Conservation (phyloP, 345 rosid species). For the Eutrema japonicum region DNA sequence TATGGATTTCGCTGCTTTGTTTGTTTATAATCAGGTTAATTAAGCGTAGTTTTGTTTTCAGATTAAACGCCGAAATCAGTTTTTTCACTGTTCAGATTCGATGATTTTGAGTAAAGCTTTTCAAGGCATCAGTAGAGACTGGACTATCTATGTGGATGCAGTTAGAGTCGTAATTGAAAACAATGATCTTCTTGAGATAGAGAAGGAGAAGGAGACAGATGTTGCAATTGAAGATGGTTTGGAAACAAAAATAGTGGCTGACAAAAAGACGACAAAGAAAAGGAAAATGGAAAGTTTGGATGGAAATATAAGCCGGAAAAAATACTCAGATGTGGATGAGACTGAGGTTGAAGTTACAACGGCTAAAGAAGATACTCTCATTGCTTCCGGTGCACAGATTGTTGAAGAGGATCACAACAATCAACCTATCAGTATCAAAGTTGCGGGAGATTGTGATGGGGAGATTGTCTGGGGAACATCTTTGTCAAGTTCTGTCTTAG, state of each 20-base stretch:
- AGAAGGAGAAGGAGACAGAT: constrained; percentile 33
- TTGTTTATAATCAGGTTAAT: background rate
- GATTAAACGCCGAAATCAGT: constrained; percentile 46
- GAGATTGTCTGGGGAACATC: background rate
- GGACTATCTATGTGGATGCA: constrained; percentile 61
- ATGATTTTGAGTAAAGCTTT: constrained; percentile 53
- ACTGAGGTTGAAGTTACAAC: background rate
- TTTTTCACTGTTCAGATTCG: constrained; percentile 56
- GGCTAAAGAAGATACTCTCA: constrained; percentile 6
- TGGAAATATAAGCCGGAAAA: constrained; percentile 22
- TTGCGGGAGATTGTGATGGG: constrained; percentile 10
- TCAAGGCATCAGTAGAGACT: constrained; percentile 42
- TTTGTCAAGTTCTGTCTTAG: no score
- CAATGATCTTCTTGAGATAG: constrained; percentile 15
- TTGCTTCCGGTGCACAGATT: constrained; percentile 39
- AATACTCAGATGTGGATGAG: constrained; percentile 25
- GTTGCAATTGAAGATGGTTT: constrained; percentile 29
- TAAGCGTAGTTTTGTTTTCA: background rate
- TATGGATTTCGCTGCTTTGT: background rate
- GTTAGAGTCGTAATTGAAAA: constrained; percentile 16
- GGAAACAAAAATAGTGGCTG: constrained; percentile 6
- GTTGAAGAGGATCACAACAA: background rate
- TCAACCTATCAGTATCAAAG: constrained; percentile 27
- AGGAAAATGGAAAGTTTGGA: constrained; percentile 8
- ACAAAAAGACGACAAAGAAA: constrained; percentile 16